Conservation (phyloP, 176 grass and related monocot genomes). For the Saccharum officinarum region DNA sequence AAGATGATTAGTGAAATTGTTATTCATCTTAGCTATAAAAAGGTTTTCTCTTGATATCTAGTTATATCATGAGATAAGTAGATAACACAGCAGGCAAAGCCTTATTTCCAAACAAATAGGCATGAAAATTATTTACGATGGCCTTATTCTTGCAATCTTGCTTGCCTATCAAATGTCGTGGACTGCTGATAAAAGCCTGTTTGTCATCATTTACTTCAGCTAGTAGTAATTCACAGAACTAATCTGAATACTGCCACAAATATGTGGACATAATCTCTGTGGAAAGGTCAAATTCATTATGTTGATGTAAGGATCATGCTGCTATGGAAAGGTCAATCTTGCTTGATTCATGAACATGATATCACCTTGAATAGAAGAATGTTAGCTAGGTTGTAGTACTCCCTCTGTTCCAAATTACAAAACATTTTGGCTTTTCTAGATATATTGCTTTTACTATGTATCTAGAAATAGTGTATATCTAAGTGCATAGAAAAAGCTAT, state of each 20-base stretch:
- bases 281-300: constrained; percentile 22
- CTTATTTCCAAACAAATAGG: neutral
- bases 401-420: neutral
- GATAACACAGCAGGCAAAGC: neutral
- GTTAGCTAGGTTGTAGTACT: neutral
- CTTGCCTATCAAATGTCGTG: neutral
- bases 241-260: neutral
- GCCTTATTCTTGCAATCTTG: neutral
- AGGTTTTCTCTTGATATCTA: neutral
- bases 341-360: constrained; percentile 17
- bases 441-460: no score
- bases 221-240: neutral
- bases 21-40: neutral
- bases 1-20: neutral
- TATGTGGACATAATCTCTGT: neutral
- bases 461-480: no score
- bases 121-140: neutral
- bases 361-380: neutral
- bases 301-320: constrained; percentile 18
- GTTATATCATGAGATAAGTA: neutral
- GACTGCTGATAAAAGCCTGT: neutral
- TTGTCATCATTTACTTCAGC: neutral
- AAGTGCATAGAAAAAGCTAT: no score
- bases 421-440: neutral
- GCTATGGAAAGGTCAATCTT: constrained; percentile 1